Conservation (phyloP, 805 yeast species). For the Ogataea thermomethanolica region DNA sequence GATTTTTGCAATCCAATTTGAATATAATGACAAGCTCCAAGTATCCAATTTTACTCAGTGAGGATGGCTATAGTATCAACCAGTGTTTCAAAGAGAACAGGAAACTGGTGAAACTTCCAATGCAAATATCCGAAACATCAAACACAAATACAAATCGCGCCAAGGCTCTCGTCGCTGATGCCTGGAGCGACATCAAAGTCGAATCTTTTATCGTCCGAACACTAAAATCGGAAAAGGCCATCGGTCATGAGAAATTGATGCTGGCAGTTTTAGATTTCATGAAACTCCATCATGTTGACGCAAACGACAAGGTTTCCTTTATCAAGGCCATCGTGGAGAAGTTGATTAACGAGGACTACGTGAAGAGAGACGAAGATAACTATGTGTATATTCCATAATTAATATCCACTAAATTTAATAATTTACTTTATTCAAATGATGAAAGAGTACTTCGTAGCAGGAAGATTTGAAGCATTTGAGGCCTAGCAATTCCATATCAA, state of each 20-base stretch:
- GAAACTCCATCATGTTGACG: conserved; percentile 3
- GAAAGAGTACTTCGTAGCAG: no score
- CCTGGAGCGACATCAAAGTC: conserved; percentile 2
- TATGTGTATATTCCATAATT: conserved; percentile 18
- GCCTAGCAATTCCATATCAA: no score
- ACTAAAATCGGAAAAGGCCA: conserved; percentile 31
- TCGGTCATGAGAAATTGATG: conserved; percentile 32
- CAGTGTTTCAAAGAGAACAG: conserved; percentile 5
- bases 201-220: conserved; percentile 20
- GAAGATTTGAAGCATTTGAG: no score
- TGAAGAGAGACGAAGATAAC: conserved; percentile 25
- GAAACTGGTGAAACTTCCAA: conserved; percentile 11
- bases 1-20: conserved; percentile 32
- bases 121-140: conserved; percentile 4
- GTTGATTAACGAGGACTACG: conserved; percentile 35
- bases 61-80: conserved; percentile 14
- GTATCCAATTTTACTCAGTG: conserved; percentile 25
- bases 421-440: no score
- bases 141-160: neutral
- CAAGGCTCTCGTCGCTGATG: conserved; percentile 3
- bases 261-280: conserved; percentile 27
- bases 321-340: conserved; percentile 34
- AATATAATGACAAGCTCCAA: conserved; percentile 32
- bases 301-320: conserved; percentile 7
- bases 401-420: neutral